These are phyloP conservation scores for Wickerhamiella bombiphila DNA, from an alignment of 805 yeast genomes.

Conservation along the genomic window DNA sequence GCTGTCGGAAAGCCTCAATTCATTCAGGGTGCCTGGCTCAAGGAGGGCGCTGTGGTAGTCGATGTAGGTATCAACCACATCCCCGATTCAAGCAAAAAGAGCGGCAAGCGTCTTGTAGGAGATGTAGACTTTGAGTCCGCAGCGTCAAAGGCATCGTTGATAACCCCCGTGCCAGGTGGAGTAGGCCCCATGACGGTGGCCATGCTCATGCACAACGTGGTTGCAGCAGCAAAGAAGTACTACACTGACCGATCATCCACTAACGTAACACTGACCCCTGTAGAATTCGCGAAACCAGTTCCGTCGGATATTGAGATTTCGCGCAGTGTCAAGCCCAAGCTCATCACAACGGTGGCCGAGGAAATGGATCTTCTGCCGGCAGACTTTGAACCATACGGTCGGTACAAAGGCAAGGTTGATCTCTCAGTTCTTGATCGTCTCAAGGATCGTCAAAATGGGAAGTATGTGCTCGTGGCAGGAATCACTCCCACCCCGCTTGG, in stretches of 20 bases:
- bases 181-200: slow-evolving; percentile 99
- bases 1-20: slow-evolving; percentile 81
- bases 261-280: slow-evolving; percentile 39
- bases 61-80: slow-evolving; percentile 93
- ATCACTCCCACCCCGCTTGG: slow-evolving; percentile 97
- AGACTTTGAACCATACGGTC: slow-evolving; percentile 84
- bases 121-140: slow-evolving; percentile 67
- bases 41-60: slow-evolving; percentile 71
- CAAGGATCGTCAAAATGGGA: slow-evolving; percentile 50
- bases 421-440: slow-evolving; percentile 58
- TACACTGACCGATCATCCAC: slow-evolving; percentile 32
- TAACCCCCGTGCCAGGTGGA: slow-evolving; percentile 98
- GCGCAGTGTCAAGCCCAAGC: slow-evolving; percentile 75
- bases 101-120: slow-evolving; percentile 76
- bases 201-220: slow-evolving; percentile 77
- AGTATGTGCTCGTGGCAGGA: slow-evolving; percentile 86
- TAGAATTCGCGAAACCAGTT: slow-evolving; percentile 47
- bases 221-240: slow-evolving; percentile 59
- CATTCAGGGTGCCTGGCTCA: slow-evolving; percentile 78
- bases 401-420: slow-evolving; percentile 79
- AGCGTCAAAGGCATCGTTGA: slow-evolving; percentile 46
- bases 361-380: slow-evolving; percentile 66
- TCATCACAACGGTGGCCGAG: slow-evolving; percentile 55
- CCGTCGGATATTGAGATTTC: slow-evolving; percentile 88
- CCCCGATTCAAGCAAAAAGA: slow-evolving; percentile 55